Percentiles rank a stretch among this genome's conserved stretches.
Conservation (phyloP, 192 early-diverging fungal species). For the Coemansia sp. region DNA sequence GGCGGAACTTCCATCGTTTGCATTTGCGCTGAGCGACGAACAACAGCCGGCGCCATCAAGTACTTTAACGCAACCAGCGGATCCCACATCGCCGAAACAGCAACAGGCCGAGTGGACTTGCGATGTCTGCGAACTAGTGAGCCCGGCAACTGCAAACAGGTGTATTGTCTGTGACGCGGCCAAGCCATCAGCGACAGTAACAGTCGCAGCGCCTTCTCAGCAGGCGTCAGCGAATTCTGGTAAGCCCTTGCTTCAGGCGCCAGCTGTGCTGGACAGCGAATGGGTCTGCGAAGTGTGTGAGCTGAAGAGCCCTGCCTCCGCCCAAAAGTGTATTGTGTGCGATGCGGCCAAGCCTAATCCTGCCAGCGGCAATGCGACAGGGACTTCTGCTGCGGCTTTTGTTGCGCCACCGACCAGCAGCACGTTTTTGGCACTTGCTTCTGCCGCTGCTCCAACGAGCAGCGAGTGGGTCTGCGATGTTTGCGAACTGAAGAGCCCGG, state of each 20-base stretch:
- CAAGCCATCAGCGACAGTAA: constrained; percentile 4
- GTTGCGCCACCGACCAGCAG: too few species aligned
- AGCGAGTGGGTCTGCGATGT: constrained; percentile 25
- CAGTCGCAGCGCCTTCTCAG: not conserved
- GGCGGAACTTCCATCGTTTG: constrained; percentile 22
- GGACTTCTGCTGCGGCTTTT: too few species aligned
- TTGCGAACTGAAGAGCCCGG: constrained; percentile 16
- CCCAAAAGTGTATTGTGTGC: constrained; percentile 26
- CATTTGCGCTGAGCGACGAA: constrained; percentile 14
- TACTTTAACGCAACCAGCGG: not conserved
- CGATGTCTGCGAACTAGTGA: constrained; percentile 24
- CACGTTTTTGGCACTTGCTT: not conserved
- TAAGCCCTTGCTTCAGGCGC: not conserved
- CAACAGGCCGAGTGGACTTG: constrained; percentile 16
- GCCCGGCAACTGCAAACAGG: constrained; percentile 5
- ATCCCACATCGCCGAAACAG: not conserved
- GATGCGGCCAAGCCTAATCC: constrained; percentile 22
- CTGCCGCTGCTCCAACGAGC: constrained; percentile 2
- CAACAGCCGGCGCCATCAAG: not conserved
- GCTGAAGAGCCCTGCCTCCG: constrained; percentile 11
- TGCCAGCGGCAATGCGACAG: too few species aligned
- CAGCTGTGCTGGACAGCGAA: constrained; percentile 16
- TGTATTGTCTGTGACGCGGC: constrained; percentile 28
- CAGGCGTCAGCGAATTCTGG: not conserved
- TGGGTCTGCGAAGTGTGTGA: constrained; percentile 37